Percentiles rank a stretch among this genome's conserved stretches.
phyloP scores from a whole-genome alignment of 192 early-diverging fungal genomes.

The Coemansia asiatica region DNA sequence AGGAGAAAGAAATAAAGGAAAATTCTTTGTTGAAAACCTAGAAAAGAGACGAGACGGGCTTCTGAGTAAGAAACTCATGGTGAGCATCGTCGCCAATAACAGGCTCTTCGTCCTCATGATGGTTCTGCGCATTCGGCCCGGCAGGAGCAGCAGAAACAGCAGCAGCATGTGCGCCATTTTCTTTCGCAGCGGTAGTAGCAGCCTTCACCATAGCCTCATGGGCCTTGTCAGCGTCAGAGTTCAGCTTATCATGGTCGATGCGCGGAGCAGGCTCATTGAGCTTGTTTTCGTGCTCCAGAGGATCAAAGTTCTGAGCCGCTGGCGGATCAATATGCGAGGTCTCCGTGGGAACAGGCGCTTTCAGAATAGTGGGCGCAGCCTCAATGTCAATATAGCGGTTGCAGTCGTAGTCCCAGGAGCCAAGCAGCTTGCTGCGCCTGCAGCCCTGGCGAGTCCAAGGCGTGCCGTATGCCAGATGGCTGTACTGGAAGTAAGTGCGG shows the following conservation, averaged over 20 bases:
- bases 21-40: not conserved
- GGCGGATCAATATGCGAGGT: conserved; percentile 35
- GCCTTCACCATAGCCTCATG: conserved; percentile 39
- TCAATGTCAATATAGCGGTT: conserved; percentile 33
- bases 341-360: conserved; percentile 9
- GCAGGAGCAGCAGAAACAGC: not conserved
- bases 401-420: conserved; percentile 84
- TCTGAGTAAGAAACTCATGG: not conserved
- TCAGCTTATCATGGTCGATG: conserved; percentile 52
- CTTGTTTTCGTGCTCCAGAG: conserved; percentile 54
- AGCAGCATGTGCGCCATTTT: not conserved
- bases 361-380: conserved; percentile 20
- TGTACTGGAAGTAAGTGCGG: conserved; percentile 69
- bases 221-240: conserved; percentile 34
- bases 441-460: conserved; percentile 75
- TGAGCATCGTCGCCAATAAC: conserved; percentile 36
- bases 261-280: conserved; percentile 53
- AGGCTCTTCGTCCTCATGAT: conserved; percentile 35
- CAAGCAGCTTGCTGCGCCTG: conserved; percentile 73
- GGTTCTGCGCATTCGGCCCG: conserved; percentile 6
- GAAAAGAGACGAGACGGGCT: conserved; percentile 5
- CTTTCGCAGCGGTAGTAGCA: conserved; percentile 20
- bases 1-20: conserved; percentile 8
- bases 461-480: conserved; percentile 83
- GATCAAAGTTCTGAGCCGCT: conserved; percentile 50